Evolutionary conservation across 371 early-diverging fungal species (phyloP), one percentile per base, ranked within the genome.

Genomic region (Batrachochytrium dendrobatidis): DNA sequence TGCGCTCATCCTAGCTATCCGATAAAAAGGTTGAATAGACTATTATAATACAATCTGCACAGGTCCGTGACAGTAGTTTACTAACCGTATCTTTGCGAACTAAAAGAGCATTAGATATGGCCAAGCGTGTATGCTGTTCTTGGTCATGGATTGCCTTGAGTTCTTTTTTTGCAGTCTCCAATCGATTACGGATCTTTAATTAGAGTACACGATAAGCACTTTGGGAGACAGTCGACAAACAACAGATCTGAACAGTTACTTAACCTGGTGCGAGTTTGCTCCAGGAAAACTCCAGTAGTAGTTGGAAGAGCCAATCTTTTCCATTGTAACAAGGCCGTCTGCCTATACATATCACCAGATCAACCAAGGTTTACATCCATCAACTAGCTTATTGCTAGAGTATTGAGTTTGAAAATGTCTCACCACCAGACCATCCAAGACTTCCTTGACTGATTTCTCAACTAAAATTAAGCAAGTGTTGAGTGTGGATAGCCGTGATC

Each of bases 211-310:
- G 3, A 3, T 20, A n/a, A n/a, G n/a, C n/a, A n/a, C n/a, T n/a
- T n/a, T n/a, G n/a, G 63, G 66, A 63, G 63, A 68, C 68, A 61
- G 46, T 17, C 30, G 58, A 34, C 18, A 54, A 34, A 34, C 53
- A 29, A 49, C 55, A 35, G 53, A 28, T 39, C 2, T 31, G 3
- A 63, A 8, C 58, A 0, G 30, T 22, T 12, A 3, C 24, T 70
- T 63, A 70, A 84, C 89, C 25, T 74, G 66, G 60, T 84, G 78
- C 6, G 77, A 70, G 1, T 85, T 81, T 33, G 87, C 75, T 59
- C 90, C 87, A 1, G 91, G 90, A 65, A 91, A 96, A 6, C 88
- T 80, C 97, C 97, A 98, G 66, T 77, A 97, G 64, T 88, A 92
- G 61, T 89, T 95, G 12, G 89, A 46, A 4, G 48, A 24, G 5